Base-by-base conservation (phyloP, 768 basidiomycete genomes). In the Boletus rufocinnamomeus region DNA sequence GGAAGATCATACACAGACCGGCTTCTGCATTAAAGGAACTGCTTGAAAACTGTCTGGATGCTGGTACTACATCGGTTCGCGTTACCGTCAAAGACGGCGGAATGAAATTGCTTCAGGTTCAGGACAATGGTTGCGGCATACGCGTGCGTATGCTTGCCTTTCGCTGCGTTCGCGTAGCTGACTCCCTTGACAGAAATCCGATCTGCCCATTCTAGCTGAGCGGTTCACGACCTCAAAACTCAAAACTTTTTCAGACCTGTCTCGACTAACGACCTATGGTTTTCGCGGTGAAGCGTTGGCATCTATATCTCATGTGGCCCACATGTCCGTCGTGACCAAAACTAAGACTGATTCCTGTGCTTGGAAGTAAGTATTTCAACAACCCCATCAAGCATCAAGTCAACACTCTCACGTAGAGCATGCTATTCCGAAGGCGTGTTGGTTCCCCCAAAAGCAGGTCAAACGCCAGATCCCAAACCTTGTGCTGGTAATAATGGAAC, bases 261-360 rank as follows among this genome's bases (percentile, higher is more conserved):
- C 86, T 35, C 79, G 78, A n/a, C 79, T 99, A 37, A 80, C 83
- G 2, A 98, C 96, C 0, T 98, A 98, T 72, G 97, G 97, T 1
- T 99, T 99, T 73, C 84, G 97, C 52, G 96, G 97, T 30, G 97
- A 99, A 75, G 97, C 97, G 0, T 76, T 99, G 49, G 97, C 96
- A 3, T 95, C 93, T 14, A 93, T 99, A 58, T 95, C 93, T 6
- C 94, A 97, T 74, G 93, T 96, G 41, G 87, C 95, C 1, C 91
- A 90, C 70, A 78, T 99, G 55, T 85, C 86, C 19, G 89, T 98
- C 11, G 76, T 91, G n/a, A 97, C 94, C 6, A 98, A 98, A 77
- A 93, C 90, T 0, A 90, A 84, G 68, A 67, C 77, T 0, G 93
- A 94, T 41, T 74, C 80, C 3, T 93, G 90, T 72, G 96, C 94